These are phyloP conservation scores for Pyropia haitanensis DNA, from an alignment of 23 red algal species.

Conservation along the genomic window DNA sequence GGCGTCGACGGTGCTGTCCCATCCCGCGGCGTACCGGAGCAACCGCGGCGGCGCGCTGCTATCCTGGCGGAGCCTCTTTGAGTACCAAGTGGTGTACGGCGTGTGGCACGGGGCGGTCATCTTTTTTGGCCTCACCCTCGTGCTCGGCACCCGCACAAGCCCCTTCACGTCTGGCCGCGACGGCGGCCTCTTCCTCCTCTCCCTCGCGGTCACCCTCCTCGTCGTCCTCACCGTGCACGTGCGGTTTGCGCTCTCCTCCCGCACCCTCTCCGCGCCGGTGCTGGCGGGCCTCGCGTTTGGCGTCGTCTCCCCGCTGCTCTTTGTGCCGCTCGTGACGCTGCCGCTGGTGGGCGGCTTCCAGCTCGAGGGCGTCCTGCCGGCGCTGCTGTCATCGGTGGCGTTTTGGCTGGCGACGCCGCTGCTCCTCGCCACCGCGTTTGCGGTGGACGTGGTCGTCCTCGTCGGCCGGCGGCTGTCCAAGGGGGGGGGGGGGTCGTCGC, in stretches of 20 bases:
- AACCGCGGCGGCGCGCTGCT: conserved; percentile 43
- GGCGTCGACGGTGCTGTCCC: conserved; percentile 38
- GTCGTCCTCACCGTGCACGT: conserved; percentile 35
- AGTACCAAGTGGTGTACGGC: conserved; percentile 48
- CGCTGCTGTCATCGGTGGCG: conserved; percentile 14
- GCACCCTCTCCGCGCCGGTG: conserved; percentile 23
- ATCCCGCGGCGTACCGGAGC: conserved; percentile 47
- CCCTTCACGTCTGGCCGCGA: conserved; percentile 41
- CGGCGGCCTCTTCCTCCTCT: conserved; percentile 28
- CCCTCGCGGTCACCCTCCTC: conserved; percentile 29
- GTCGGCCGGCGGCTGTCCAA: neutral
- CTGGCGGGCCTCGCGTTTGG: conserved; percentile 21
- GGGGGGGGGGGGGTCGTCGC: no score
- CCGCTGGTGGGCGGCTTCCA: conserved; percentile 11
- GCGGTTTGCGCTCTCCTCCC: conserved; percentile 54
- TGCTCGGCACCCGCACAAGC: conserved; percentile 15
- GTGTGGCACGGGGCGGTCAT: conserved; percentile 51
- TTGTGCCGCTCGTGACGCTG: conserved; percentile 14
- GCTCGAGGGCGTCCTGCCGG: conserved; percentile 45
- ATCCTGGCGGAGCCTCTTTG: conserved; percentile 34
- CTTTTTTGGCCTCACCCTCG: conserved; percentile 44
- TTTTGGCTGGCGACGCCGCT: conserved; percentile 46
- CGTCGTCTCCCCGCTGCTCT: conserved; percentile 25
- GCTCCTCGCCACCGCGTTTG: conserved; percentile 31
- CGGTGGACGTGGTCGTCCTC: conserved; percentile 36